Conservation (phyloP, 169 alveolate species). For the Toxoplasma gondii region DNA sequence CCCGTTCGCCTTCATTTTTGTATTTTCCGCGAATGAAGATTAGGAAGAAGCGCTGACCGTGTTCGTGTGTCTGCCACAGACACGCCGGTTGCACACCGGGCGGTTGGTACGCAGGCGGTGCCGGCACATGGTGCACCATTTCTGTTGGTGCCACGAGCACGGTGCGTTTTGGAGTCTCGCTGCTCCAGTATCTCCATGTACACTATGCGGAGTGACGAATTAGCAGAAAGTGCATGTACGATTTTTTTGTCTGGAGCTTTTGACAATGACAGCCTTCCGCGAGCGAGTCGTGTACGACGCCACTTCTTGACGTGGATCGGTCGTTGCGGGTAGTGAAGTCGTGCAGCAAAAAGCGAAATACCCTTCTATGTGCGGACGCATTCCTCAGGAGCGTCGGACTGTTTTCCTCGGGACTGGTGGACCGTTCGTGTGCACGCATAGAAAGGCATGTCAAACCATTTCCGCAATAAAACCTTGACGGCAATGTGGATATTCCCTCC, state of each 20-base stretch:
- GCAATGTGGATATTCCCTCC: too few species aligned
- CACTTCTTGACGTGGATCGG: not conserved
- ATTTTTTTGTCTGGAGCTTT: not conserved
- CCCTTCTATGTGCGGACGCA: too few species aligned
- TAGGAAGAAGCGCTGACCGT: not conserved
- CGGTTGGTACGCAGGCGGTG: not conserved
- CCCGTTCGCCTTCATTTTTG: not conserved
- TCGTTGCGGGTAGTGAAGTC: too few species aligned
- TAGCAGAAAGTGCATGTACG: not conserved
- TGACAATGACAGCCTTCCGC: not conserved
- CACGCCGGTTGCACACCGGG: not conserved
- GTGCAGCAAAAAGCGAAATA: too few species aligned
- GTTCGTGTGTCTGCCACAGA: not conserved
- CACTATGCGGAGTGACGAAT: not conserved
- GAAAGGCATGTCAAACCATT: too few species aligned
- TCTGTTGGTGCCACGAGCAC: not conserved
- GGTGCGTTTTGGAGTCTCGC: not conserved
- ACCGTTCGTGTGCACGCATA: too few species aligned
- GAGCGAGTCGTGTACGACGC: too few species aligned
- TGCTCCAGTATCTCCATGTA: not conserved
- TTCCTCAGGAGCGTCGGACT: too few species aligned
- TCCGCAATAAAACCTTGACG: too few species aligned
- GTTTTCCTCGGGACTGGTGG: too few species aligned
- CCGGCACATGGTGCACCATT: not conserved
- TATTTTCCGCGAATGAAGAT: too few species aligned